These are phyloP conservation scores for Leptographium lundbergii DNA, from an alignment of 2,329 filamentous ascomycete genomes.

Conservation along the genomic window DNA sequence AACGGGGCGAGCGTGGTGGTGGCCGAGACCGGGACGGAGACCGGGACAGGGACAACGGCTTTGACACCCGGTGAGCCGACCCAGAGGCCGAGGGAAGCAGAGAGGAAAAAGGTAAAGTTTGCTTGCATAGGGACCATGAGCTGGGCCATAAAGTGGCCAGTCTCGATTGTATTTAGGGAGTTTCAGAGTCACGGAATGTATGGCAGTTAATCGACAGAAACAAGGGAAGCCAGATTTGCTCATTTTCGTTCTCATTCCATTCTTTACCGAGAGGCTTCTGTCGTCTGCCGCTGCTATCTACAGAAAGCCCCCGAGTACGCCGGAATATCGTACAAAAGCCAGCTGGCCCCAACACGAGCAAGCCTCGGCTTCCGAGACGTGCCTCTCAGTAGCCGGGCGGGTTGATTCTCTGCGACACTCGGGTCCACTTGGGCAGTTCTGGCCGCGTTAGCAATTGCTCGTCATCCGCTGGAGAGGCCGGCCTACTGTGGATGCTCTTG, in stretches of 20 bases:
- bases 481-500: constrained; percentile 92
- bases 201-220: not conserved
- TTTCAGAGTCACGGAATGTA: not conserved
- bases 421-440: constrained; percentile 89
- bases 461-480: not conserved
- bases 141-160: not conserved
- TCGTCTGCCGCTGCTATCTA: too few species aligned
- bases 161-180: not conserved
- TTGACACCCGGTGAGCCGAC: constrained; percentile 34
- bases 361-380: not conserved
- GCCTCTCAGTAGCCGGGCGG: constrained; percentile 71
- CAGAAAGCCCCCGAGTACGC: not conserved
- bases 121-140: not conserved
- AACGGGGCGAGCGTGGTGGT: constrained; percentile 1
- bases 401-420: constrained; percentile 86
- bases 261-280: not conserved
- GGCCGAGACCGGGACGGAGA: not conserved
- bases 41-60: constrained; percentile 47
- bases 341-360: not conserved
- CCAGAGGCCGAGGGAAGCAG: not conserved
- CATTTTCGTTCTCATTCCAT: not conserved
- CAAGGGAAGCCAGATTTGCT: not conserved
- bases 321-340: constrained; percentile 9
- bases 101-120: not conserved
- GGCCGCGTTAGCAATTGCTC: constrained; percentile 1